phyloP scores from a whole-genome alignment of 106 monocot genomes.

The Platanthera guangdongensis region DNA sequence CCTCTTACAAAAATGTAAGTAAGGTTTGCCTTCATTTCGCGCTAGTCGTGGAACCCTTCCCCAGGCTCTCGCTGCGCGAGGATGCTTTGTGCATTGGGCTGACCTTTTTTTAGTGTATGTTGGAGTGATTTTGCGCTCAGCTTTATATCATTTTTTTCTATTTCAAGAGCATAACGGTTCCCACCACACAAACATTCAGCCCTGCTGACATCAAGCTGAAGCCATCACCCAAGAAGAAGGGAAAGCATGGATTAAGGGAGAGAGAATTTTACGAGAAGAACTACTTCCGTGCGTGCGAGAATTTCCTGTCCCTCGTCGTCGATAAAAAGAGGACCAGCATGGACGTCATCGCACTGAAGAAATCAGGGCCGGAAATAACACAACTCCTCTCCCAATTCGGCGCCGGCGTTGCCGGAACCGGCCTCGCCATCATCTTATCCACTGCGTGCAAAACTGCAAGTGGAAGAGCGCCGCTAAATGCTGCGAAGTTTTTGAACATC shows the following conservation, averaged over 20 bases:
- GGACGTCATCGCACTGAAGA: constrained; percentile 42
- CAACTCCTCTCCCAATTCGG: constrained; percentile 49
- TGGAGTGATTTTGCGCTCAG: no score
- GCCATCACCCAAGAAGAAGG: constrained; percentile 48
- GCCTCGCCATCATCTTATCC: constrained; percentile 64
- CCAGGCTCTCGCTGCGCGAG: no score
- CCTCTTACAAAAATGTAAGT: no score
- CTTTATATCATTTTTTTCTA: background rate
- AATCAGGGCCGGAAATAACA: constrained; percentile 45
- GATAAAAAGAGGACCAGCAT: constrained; percentile 20
- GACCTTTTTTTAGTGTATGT: no score
- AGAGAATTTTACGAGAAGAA: constrained; percentile 34
- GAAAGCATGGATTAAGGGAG: constrained; percentile 26
- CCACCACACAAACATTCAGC: constrained; percentile 16
- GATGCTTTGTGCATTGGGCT: no score
- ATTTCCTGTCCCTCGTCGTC: constrained; percentile 41
- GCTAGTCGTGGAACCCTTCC: no score
- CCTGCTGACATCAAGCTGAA: constrained; percentile 31
- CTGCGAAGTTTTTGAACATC: constrained; percentile 40
- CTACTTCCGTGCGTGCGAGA: constrained; percentile 55
- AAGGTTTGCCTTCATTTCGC: no score
- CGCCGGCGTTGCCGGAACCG: constrained; percentile 71
- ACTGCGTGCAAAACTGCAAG: constrained; percentile 36
- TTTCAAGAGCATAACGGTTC: background rate
- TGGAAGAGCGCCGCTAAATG: constrained; percentile 21